Evolutionary conservation across 192 early-diverging fungal genomes (phyloP).

Genomic region (Backusella parvicylindrica): DNA sequence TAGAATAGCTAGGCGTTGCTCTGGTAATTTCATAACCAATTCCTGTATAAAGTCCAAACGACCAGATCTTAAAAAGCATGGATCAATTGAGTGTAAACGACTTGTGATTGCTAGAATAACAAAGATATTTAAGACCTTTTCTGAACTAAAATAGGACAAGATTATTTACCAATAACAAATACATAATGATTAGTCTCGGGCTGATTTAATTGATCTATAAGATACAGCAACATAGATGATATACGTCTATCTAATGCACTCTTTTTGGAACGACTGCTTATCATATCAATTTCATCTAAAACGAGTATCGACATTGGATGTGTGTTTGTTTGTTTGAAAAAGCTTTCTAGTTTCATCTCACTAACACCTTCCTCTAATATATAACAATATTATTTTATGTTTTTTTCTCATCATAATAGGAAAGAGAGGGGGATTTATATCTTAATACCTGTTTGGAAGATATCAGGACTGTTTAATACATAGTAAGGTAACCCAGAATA

Average conservation of each 20-base stretch:
- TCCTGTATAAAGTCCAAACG: conserved; percentile 51
- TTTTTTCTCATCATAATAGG: not conserved
- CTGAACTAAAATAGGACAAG: not conserved
- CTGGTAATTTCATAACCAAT: conserved; percentile 41
- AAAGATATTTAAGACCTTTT: not conserved
- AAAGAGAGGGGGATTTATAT: not conserved
- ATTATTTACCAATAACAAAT: conserved; percentile 45
- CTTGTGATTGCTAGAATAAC: conserved; percentile 45
- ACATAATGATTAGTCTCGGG: conserved; percentile 15
- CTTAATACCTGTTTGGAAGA: conserved; percentile 12
- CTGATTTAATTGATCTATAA: conserved; percentile 41
- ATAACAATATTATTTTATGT: not conserved
- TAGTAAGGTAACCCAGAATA: conserved; percentile 8
- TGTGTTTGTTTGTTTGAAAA: conserved; percentile 32
- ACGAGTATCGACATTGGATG: conserved; percentile 44
- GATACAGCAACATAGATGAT: conserved; percentile 7
- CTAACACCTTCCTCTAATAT: conserved; percentile 53
- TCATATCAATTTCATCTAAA: conserved; percentile 55
- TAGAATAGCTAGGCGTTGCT: conserved; percentile 39
- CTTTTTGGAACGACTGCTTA: conserved; percentile 41
- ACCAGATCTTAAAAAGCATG: conserved; percentile 52
- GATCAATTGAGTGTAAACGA: conserved; percentile 46
- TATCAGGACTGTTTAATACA: conserved; percentile 16
- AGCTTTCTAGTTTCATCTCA: conserved; percentile 42
- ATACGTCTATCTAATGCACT: conserved; percentile 13